phyloP scores from a whole-genome alignment of 306 rosid species.

The Oxytropis ochrocephala region DNA sequence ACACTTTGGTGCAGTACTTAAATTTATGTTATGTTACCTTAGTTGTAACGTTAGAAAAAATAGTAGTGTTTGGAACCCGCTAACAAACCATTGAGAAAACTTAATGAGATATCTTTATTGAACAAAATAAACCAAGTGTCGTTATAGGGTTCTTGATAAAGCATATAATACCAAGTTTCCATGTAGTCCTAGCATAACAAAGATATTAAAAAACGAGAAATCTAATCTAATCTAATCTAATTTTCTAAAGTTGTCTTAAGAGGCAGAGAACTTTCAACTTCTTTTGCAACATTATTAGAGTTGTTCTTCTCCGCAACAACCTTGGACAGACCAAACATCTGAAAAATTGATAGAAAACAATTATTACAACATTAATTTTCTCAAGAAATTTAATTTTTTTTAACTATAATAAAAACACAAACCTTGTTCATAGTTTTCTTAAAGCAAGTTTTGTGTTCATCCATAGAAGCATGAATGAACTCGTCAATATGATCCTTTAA shows the following conservation, averaged over 20 bases:
- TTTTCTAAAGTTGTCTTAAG: slow-evolving; percentile 49
- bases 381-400: neutral
- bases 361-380: too few species aligned
- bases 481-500: slow-evolving; percentile 82
- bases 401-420: neutral
- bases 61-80: too few species aligned
- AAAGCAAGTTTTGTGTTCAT: slow-evolving; percentile 80
- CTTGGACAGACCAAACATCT: slow-evolving; percentile 87
- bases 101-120: too few species aligned
- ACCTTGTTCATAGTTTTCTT: slow-evolving; percentile 72
- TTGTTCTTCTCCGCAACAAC: slow-evolving; percentile 52
- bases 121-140: too few species aligned
- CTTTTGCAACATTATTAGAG: slow-evolving; percentile 35
- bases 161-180: too few species aligned
- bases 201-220: neutral
- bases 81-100: too few species aligned
- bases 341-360: slow-evolving; percentile 15
- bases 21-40: too few species aligned
- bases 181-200: too few species aligned
- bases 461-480: slow-evolving; percentile 74
- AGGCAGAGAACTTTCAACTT: slow-evolving; percentile 68
- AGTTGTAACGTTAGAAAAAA: too few species aligned
- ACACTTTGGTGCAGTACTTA: too few species aligned
- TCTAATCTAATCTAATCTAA: slow-evolving; percentile 34
- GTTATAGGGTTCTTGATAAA: too few species aligned